Conservation (phyloP, 2,329 filamentous ascomycete species). For the Colletotrichum lentis region DNA sequence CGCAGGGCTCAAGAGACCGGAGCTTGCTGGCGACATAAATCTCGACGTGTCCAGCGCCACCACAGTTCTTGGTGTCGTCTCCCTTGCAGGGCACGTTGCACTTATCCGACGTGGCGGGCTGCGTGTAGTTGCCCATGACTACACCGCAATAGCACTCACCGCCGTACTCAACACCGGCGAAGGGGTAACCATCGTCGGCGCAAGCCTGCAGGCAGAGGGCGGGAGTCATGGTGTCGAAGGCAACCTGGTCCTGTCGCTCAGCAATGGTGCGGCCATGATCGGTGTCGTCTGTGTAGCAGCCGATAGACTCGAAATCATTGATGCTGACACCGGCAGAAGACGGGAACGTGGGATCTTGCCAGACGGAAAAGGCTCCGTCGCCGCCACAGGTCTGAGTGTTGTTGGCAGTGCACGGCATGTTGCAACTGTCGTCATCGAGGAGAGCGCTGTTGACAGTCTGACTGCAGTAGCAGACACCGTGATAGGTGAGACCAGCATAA, state of each 20-base stretch:
- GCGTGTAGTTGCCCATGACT: conserved; percentile 59
- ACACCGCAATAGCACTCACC: conserved; percentile 59
- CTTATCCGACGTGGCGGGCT: conserved; percentile 46
- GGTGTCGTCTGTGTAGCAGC: conserved; percentile 65
- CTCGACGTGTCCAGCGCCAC: conserved; percentile 53
- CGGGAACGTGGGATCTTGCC: conserved; percentile 58
- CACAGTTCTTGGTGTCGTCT: conserved; percentile 53
- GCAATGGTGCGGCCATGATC: conserved; percentile 54
- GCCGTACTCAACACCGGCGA: conserved; percentile 59
- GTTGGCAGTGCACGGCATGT: conserved; percentile 62
- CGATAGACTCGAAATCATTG: conserved; percentile 65
- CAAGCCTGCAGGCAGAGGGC: conserved; percentile 55
- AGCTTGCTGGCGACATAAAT: conserved; percentile 60
- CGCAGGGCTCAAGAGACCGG: conserved; percentile 60
- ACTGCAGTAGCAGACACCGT: conserved; percentile 63
- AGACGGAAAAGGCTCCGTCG: conserved; percentile 57
- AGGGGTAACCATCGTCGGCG: conserved; percentile 54
- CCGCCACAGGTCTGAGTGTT: conserved; percentile 57
- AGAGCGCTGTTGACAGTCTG: conserved; percentile 61
- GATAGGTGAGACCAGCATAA: conserved; percentile 61
- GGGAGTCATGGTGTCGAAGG: conserved; percentile 51
- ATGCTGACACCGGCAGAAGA: conserved; percentile 55
- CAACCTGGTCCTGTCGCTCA: conserved; percentile 52
- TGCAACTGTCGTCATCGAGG: conserved; percentile 63
- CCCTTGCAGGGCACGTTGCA: conserved; percentile 64